phyloP scores from a whole-genome alignment of 306 rosid genomes.

The Fagus sylvatica region DNA sequence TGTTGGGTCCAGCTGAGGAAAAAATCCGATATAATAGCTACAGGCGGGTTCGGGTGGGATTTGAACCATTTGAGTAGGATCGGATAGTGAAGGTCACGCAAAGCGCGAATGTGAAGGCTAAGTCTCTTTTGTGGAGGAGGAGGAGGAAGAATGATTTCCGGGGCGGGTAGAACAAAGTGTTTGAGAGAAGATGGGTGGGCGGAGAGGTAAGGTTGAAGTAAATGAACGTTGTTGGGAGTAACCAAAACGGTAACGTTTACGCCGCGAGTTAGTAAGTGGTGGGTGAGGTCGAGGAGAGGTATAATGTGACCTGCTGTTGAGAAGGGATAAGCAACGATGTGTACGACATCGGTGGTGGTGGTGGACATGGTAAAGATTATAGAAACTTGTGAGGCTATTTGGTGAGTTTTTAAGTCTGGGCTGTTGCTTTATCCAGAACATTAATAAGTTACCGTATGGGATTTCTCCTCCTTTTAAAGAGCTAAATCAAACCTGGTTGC shows the following conservation, averaged over 20 bases:
- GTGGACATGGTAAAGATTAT: background rate
- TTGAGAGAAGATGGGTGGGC: constrained; percentile 40
- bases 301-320: constrained; percentile 50
- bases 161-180: constrained; percentile 30
- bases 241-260: constrained; percentile 42
- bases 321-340: constrained; percentile 43
- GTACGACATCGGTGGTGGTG: constrained; percentile 4
- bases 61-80: constrained; percentile 32
- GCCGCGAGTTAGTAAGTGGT: constrained; percentile 33
- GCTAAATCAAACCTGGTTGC: too few relatives aligned
- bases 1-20: constrained; percentile 51
- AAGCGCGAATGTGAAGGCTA: background rate
- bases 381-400: background rate
- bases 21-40: constrained; percentile 45
- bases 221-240: constrained; percentile 24
- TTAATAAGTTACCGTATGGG: too few relatives aligned
- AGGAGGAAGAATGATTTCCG: background rate
- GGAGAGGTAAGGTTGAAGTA: constrained; percentile 29
- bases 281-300: constrained; percentile 38
- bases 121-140: constrained; percentile 10
- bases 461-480: too few relatives aligned
- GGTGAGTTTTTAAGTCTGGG: background rate
- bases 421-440: too few relatives aligned
- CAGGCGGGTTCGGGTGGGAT: constrained; percentile 27
- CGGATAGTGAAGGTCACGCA: constrained; percentile 38